Evolutionary conservation across 2,329 filamentous ascomycete species (phyloP).

Genomic region (Aspergillus sp.): DNA sequence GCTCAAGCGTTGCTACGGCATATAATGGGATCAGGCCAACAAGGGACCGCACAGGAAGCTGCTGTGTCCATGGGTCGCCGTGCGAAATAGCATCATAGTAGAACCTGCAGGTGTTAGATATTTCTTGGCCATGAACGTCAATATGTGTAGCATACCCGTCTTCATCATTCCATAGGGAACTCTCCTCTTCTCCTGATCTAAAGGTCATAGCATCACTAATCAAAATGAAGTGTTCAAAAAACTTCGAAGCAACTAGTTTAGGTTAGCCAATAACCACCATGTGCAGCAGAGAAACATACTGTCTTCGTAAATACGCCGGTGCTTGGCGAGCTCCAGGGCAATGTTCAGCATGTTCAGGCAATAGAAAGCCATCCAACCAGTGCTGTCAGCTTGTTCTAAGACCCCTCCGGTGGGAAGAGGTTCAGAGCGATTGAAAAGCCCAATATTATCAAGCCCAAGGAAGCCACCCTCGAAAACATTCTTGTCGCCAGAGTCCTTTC

Average conservation of each 20-base stretch:
- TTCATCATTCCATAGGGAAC: conserved; percentile 92
- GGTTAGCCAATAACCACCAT: conserved; percentile 8
- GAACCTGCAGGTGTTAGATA: conserved; percentile 56
- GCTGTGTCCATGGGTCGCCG: conserved; percentile 89
- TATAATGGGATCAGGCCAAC: conserved; percentile 94
- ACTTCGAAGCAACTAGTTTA: conserved; percentile 77
- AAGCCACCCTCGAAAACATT: conserved; percentile 98
- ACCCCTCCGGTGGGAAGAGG: conserved; percentile 90
- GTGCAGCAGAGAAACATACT: conserved; percentile 34
- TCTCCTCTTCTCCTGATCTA: conserved; percentile 68
- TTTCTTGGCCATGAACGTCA: background rate
- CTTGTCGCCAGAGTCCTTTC: conserved; percentile 91
- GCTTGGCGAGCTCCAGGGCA: conserved; percentile 89
- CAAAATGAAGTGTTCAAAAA: conserved; percentile 97
- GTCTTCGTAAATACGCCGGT: conserved; percentile 92
- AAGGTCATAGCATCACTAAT: conserved; percentile 97
- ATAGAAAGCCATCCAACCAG: conserved; percentile 99
- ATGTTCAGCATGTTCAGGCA: conserved; percentile 97
- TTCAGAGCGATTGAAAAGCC: conserved; percentile 94
- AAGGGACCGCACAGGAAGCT: conserved; percentile 86
- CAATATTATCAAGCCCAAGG: conserved; percentile 94
- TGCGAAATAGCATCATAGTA: conserved; percentile 98
- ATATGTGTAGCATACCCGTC: conserved; percentile 55
- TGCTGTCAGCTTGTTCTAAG: conserved; percentile 94
- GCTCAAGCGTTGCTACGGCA: conserved; percentile 87